Conservation (phyloP, 108 stramenopile genomes). For the Fistulifera solaris region DNA sequence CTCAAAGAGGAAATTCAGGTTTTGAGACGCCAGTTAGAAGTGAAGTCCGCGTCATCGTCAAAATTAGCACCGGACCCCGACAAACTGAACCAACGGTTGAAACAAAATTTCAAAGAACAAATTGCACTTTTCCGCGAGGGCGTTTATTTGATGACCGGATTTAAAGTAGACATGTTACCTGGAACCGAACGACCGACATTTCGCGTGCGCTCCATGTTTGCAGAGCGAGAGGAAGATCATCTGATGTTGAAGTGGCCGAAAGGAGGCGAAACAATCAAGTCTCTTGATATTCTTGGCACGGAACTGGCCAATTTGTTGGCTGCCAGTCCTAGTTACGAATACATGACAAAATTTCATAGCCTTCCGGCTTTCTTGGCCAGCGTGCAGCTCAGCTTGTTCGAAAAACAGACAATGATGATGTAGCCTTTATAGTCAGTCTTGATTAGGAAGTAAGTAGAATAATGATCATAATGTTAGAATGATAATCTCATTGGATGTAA, state of each 20-base stretch:
- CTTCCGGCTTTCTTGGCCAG: slow-evolving; percentile 92
- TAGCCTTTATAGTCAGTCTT: neutral
- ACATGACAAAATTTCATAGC: slow-evolving; percentile 75
- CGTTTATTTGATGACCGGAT: slow-evolving; percentile 89
- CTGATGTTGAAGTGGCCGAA: slow-evolving; percentile 83
- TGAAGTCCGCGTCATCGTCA: neutral
- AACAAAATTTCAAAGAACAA: slow-evolving; percentile 86
- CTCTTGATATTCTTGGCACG: slow-evolving; percentile 73
- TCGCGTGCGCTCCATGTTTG: slow-evolving; percentile 87
- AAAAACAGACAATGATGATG: slow-evolving; percentile 79
- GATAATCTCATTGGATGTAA: too few species aligned
- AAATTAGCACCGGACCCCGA: slow-evolving; percentile 56
- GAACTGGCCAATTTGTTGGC: slow-evolving; percentile 67
- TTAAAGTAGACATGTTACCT: slow-evolving; percentile 86
- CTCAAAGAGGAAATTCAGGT: slow-evolving; percentile 51
- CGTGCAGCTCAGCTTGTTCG: slow-evolving; percentile 78
- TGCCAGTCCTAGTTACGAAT: slow-evolving; percentile 56
- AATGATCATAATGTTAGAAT: too few species aligned
- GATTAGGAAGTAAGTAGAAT: too few species aligned
- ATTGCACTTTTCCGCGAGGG: slow-evolving; percentile 86
- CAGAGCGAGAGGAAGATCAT: slow-evolving; percentile 83
- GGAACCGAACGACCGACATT: slow-evolving; percentile 55
- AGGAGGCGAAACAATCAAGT: slow-evolving; percentile 12
- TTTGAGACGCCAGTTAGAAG: slow-evolving; percentile 44
- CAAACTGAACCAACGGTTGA: slow-evolving; percentile 84